Percentiles rank a stretch among this genome's conserved stretches.
Conservation (phyloP, 805 yeast genomes). For the Trichomonascus vanleenenianus region DNA sequence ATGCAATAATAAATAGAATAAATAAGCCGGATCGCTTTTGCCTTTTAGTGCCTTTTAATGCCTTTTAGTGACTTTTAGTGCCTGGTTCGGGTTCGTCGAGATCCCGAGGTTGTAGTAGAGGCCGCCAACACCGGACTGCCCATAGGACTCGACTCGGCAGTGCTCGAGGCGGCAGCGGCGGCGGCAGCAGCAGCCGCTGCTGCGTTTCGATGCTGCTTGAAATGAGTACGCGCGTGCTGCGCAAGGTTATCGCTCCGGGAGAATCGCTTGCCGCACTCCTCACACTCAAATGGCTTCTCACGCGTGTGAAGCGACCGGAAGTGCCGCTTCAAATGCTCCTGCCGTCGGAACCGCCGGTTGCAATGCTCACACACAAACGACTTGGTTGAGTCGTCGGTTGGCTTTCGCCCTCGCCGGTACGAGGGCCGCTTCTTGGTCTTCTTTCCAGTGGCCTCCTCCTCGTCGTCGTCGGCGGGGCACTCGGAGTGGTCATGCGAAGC, state of each 20-base stretch:
- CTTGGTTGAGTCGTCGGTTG: constrained; percentile 6
- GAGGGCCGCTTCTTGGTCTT: not conserved
- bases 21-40: not conserved
- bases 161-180: not conserved
- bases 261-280: constrained; percentile 26
- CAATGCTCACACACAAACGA: constrained; percentile 45
- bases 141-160: not conserved
- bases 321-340: constrained; percentile 71
- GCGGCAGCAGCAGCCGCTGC: not conserved
- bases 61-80: not conserved
- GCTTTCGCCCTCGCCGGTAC: constrained; percentile 7
- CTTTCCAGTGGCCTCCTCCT: not conserved
- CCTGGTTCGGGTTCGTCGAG: too few species aligned
- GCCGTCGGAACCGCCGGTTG: constrained; percentile 59
- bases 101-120: too few species aligned
- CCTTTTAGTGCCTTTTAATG: too few species aligned
- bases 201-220: constrained; percentile 1
- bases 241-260: constrained; percentile 30
- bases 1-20: not conserved
- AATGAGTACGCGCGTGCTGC: constrained; percentile 28
- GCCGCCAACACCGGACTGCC: too few species aligned
- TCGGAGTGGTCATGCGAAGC: too few species aligned
- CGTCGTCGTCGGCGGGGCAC: not conserved
- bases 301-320: constrained; percentile 61
- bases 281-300: constrained; percentile 44